Evolutionary conservation across 139 green algal species (phyloP).

Genomic region (Micromonas commoda): DNA sequence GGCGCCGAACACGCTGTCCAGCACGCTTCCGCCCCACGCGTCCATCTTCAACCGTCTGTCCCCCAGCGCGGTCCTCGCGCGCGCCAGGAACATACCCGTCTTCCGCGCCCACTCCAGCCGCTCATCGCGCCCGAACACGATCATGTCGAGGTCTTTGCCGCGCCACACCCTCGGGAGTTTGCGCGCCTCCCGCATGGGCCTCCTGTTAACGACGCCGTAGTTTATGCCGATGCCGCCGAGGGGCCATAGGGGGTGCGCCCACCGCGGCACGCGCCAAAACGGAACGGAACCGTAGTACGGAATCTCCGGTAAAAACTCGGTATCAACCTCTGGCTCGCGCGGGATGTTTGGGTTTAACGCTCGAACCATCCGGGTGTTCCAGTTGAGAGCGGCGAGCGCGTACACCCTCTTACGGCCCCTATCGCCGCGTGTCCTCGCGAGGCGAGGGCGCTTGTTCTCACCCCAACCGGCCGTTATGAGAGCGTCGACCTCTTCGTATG

Average conservation of each 20-base stretch:
- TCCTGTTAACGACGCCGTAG: no score
- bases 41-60: constrained; percentile 8
- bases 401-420: no score
- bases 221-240: background rate
- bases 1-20: constrained; percentile 71
- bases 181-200: no score
- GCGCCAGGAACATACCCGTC: constrained; percentile 40
- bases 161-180: constrained; percentile 7
- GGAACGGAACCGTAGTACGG: background rate
- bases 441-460: no score
- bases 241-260: background rate
- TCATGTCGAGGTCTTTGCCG: constrained; percentile 52
- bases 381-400: no score
- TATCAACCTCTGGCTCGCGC: no score
- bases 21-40: constrained; percentile 62
- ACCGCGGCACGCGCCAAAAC: background rate
- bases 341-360: no score
- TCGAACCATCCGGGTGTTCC: no score
- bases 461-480: no score
- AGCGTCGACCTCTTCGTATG: no score
- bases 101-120: constrained; percentile 48
- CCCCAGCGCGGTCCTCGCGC: constrained; percentile 1
- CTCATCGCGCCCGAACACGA: constrained; percentile 67
- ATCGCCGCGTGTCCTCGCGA: no score
- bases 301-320: no score